A percentile compares a stretch with the other conserved stretches of the same genome.
Conservation (phyloP, 2,329 filamentous ascomycete species). For the Aureobasidium sp. region DNA sequence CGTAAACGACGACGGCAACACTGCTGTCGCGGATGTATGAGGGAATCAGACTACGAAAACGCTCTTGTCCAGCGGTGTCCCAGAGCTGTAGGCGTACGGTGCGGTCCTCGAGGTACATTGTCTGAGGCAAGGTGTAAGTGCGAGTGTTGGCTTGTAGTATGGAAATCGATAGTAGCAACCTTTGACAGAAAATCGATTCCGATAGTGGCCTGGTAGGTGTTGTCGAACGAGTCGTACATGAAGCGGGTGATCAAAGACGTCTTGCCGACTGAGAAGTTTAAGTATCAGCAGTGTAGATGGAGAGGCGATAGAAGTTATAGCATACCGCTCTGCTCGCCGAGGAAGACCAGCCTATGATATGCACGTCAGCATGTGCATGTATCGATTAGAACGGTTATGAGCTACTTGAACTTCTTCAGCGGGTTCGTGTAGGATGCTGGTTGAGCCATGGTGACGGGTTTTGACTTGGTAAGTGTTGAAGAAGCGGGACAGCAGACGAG, state of each 20-base stretch:
- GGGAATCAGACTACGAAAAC: slow-evolving; percentile 93
- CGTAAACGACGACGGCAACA: slow-evolving; percentile 97
- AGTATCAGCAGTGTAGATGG: neutral
- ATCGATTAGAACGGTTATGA: slow-evolving; percentile 10
- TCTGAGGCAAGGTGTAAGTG: slow-evolving; percentile 43
- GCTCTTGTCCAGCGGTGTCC: slow-evolving; percentile 96
- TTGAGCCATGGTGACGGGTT: slow-evolving; percentile 58
- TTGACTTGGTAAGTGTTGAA: neutral
- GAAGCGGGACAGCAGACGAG: neutral
- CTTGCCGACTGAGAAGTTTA: slow-evolving; percentile 67
- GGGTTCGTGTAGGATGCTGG: slow-evolving; percentile 82
- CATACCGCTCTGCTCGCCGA: slow-evolving; percentile 97
- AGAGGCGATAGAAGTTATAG: slow-evolving; percentile 18
- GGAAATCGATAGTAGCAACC: slow-evolving; percentile 43
- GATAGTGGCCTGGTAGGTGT: slow-evolving; percentile 98
- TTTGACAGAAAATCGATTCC: slow-evolving; percentile 99
- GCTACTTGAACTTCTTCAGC: slow-evolving; percentile 99
- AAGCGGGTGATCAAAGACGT: slow-evolving; percentile 97
- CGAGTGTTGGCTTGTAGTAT: neutral
- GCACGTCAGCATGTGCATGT: slow-evolving; percentile 7
- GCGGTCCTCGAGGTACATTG: slow-evolving; percentile 98
- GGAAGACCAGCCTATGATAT: slow-evolving; percentile 71
- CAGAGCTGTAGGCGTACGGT: slow-evolving; percentile 95
- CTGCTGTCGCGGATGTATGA: slow-evolving; percentile 98
- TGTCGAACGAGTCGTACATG: slow-evolving; percentile 99